A percentile compares a stretch with the other conserved stretches of the same genome.
These are phyloP conservation scores for Barnettozyma salicaria DNA, from an alignment of 805 yeast species.

Conservation along the genomic window DNA sequence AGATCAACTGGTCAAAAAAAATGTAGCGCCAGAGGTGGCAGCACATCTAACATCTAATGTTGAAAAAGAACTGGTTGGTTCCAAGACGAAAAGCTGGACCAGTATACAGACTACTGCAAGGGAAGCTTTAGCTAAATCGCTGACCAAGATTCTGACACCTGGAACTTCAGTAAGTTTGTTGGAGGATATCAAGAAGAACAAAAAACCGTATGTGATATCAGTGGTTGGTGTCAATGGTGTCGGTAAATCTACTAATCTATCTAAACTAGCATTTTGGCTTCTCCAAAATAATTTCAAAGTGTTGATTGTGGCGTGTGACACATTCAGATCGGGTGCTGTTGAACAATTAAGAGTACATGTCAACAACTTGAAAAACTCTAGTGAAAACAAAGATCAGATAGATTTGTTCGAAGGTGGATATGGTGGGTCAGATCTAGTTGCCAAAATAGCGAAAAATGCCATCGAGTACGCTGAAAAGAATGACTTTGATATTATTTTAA, in stretches of 20 bases:
- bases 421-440: constrained; percentile 93
- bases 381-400: constrained; percentile 39
- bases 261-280: constrained; percentile 93
- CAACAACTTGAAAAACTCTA: constrained; percentile 65
- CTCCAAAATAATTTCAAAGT: constrained; percentile 83
- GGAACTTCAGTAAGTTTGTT: constrained; percentile 83
- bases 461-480: constrained; percentile 69
- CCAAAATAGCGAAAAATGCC: constrained; percentile 88
- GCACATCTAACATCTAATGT: constrained; percentile 64
- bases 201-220: constrained; percentile 82
- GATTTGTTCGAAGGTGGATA: constrained; percentile 92
- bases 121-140: constrained; percentile 51
- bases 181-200: constrained; percentile 53
- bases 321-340: constrained; percentile 98
- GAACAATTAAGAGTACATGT: constrained; percentile 95
- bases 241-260: constrained; percentile 92
- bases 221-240: constrained; percentile 98
- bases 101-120: constrained; percentile 68
- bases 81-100: constrained; percentile 68
- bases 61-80: constrained; percentile 61
- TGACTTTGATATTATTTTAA: constrained; percentile 75
- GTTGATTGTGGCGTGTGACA: constrained; percentile 93
- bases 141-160: constrained; percentile 80
- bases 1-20: constrained; percentile 75
- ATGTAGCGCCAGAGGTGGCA: constrained; percentile 89